phyloP scores from a whole-genome alignment of 805 yeast genomes.

The Metschnikowia baotianmanensis region DNA sequence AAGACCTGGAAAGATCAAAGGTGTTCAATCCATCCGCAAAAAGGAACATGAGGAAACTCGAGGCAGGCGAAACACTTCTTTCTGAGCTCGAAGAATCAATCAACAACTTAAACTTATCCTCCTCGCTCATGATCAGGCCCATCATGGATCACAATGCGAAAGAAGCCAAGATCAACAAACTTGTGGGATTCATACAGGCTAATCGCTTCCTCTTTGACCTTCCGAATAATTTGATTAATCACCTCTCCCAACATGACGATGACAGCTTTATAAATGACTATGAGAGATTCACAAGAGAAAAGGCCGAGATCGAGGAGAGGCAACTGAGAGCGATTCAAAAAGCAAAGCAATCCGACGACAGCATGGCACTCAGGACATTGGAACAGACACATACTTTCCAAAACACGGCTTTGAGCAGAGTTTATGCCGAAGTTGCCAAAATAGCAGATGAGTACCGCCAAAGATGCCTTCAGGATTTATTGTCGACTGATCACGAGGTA shows the following conservation, averaged over 20 bases:
- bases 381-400: constrained; percentile 26
- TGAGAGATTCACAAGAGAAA: constrained; percentile 29
- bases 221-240: constrained; percentile 30
- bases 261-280: constrained; percentile 37
- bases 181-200: constrained; percentile 35
- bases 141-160: constrained; percentile 37
- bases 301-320: constrained; percentile 18
- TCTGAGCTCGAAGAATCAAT: constrained; percentile 39
- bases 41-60: constrained; percentile 12
- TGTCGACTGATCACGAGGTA: constrained; percentile 38
- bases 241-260: constrained; percentile 31
- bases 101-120: constrained; percentile 36
- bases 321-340: constrained; percentile 12
- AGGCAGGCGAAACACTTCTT: constrained; percentile 25
- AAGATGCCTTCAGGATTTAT: constrained; percentile 34
- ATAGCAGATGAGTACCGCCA: constrained; percentile 36
- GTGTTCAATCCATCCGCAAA: constrained; percentile 37
- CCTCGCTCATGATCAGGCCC: constrained; percentile 41
- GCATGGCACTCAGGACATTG: constrained; percentile 13
- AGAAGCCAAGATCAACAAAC: constrained; percentile 31
- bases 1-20: constrained; percentile 32
- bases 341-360: constrained; percentile 8
- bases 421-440: constrained; percentile 32
- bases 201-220: constrained; percentile 37
- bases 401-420: constrained; percentile 30